phyloP scores from a whole-genome alignment of 805 yeast genomes.

The Nakazawaea molendinolei region DNA sequence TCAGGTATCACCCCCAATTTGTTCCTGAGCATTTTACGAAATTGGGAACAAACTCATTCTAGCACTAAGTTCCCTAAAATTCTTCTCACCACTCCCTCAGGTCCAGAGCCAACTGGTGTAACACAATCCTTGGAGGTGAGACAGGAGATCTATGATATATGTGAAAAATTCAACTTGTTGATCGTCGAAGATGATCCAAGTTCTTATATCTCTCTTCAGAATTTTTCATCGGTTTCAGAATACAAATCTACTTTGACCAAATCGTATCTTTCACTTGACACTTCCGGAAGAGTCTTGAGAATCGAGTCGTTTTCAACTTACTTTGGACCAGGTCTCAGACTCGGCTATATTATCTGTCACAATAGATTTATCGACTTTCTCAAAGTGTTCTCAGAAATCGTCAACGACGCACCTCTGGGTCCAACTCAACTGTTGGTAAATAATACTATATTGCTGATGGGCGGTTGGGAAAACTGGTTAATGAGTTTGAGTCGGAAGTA shows the following conservation, averaged over 20 bases:
- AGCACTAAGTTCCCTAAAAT: slow-evolving; percentile 37
- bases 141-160: slow-evolving; percentile 34
- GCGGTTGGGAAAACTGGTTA: slow-evolving; percentile 8
- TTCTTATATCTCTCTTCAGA: slow-evolving; percentile 33
- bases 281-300: slow-evolving; percentile 45
- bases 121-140: slow-evolving; percentile 36
- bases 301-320: slow-evolving; percentile 49
- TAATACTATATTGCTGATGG: slow-evolving; percentile 30
- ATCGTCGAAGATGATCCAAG: slow-evolving; percentile 57
- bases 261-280: slow-evolving; percentile 43
- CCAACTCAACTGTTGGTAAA: slow-evolving; percentile 39
- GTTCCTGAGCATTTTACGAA: too few species aligned
- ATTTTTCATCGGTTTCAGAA: slow-evolving; percentile 30
- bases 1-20: slow-evolving; percentile 29
- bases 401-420: slow-evolving; percentile 45
- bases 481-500: slow-evolving; percentile 1
- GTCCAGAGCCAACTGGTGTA: slow-evolving; percentile 52
- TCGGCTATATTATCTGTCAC: slow-evolving; percentile 45
- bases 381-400: slow-evolving; percentile 28
- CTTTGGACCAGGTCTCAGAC: slow-evolving; percentile 49
- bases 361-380: slow-evolving; percentile 33
- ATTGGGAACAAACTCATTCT: slow-evolving; percentile 39
- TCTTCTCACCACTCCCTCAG: slow-evolving; percentile 48
- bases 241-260: slow-evolving; percentile 30
- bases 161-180: slow-evolving; percentile 40